A percentile compares a stretch with the other conserved stretches of the same genome.
Conservation (phyloP, 257 asterid species). For the Voacanga thouarsii region DNA sequence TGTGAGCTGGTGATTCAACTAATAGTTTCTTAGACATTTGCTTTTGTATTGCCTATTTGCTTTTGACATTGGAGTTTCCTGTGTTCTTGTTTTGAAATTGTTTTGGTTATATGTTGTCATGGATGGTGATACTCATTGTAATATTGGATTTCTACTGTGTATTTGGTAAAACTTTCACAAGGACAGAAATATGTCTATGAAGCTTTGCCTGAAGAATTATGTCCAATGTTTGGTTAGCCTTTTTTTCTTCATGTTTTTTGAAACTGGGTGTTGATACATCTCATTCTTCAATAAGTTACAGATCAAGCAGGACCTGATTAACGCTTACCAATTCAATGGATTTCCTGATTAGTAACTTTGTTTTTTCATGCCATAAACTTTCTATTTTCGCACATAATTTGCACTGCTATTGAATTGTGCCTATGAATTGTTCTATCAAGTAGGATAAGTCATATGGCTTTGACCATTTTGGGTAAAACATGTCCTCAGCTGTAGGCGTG, state of each 20-base stretch:
- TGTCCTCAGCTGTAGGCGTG: background rate
- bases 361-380: background rate
- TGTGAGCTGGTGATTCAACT: background rate
- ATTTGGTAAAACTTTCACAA: background rate
- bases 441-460: background rate
- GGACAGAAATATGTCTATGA: background rate
- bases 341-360: background rate
- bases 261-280: background rate
- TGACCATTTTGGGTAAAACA: background rate
- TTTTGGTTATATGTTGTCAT: background rate
- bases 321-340: background rate
- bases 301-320: background rate
- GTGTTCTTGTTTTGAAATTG: background rate
- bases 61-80: background rate
- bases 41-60: background rate
- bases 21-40: too few relatives aligned
- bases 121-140: background rate
- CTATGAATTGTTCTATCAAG: background rate
- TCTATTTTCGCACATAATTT: background rate
- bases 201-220: background rate
- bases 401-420: background rate
- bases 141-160: background rate
- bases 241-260: background rate
- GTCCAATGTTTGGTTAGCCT: background rate
- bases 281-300: background rate